A percentile compares a stretch with the other conserved stretches of the same genome.
phyloP scores from a whole-genome alignment of 2,329 filamentous ascomycete genomes.

The Trematosphaeria pertusa region DNA sequence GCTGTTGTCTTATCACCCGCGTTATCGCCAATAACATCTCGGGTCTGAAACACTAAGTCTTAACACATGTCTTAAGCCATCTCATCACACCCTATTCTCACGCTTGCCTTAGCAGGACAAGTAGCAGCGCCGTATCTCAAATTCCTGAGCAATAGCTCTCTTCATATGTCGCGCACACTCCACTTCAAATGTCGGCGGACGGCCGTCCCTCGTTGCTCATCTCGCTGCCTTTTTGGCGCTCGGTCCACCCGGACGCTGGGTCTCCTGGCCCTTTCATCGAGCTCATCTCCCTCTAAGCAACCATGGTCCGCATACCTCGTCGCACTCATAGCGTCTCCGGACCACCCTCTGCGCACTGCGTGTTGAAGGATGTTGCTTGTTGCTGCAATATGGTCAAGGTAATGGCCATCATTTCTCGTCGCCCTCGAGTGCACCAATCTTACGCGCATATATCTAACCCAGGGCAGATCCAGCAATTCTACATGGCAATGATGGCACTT shows the following conservation, averaged over 20 bases:
- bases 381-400: slow-evolving; percentile 35
- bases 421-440: slow-evolving; percentile 26
- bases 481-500: slow-evolving; percentile 33
- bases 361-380: slow-evolving; percentile 34
- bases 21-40: slow-evolving; percentile 36
- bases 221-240: slow-evolving; percentile 15
- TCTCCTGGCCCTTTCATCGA: slow-evolving; percentile 17
- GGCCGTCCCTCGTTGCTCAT: slow-evolving; percentile 15
- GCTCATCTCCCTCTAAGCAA: slow-evolving; percentile 13
- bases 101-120: slow-evolving; percentile 6
- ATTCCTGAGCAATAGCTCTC: slow-evolving; percentile 1
- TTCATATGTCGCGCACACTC: slow-evolving; percentile 2
- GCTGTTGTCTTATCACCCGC: slow-evolving; percentile 28
- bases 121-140: slow-evolving; percentile 7
- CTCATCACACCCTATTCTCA: slow-evolving; percentile 4
- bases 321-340: slow-evolving; percentile 30
- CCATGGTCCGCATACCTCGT: slow-evolving; percentile 32
- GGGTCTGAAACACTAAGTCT: slow-evolving; percentile 43
- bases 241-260: slow-evolving; percentile 20
- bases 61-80: slow-evolving; percentile 28
- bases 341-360: slow-evolving; percentile 27
- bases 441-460: slow-evolving; percentile 18
- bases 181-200: slow-evolving; percentile 13
- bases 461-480: slow-evolving; percentile 30
- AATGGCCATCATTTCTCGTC: slow-evolving; percentile 23